Percentiles rank a stretch among this genome's conserved stretches.
Conservation (phyloP, 495 filamentous ascomycete species). For the Xylaria castorea region DNA sequence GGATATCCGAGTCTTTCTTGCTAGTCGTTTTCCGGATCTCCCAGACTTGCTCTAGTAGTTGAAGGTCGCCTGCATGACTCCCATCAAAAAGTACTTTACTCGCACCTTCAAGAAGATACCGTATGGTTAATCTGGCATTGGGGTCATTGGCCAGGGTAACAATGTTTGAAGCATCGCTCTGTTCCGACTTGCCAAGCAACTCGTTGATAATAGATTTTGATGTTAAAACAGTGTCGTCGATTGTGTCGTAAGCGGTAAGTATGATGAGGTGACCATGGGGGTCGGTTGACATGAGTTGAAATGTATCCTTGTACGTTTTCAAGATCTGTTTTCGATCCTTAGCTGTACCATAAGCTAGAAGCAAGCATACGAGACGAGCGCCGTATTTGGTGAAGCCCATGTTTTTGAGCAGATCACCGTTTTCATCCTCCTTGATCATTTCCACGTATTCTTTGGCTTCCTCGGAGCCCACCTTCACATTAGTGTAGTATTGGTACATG, state of each 20-base stretch:
- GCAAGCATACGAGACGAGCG: constrained; percentile 77
- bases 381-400: constrained; percentile 94
- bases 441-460: constrained; percentile 90
- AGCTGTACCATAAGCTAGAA: constrained; percentile 81
- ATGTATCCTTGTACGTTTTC: constrained; percentile 82
- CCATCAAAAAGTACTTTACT: constrained; percentile 72
- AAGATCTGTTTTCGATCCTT: constrained; percentile 93
- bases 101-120: constrained; percentile 82
- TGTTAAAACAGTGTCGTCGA: constrained; percentile 92
- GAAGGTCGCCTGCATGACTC: constrained; percentile 63
- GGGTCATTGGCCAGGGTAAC: constrained; percentile 67
- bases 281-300: constrained; percentile 83
- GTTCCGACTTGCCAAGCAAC: constrained; percentile 71
- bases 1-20: constrained; percentile 83
- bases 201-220: constrained; percentile 85
- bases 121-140: constrained; percentile 75
- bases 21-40: constrained; percentile 77
- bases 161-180: constrained; percentile 67
- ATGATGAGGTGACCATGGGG: constrained; percentile 79
- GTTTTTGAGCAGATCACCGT: constrained; percentile 87
- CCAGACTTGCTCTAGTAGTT: constrained; percentile 75
- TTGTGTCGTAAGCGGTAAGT: constrained; percentile 82
- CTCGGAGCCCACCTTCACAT: constrained; percentile 72
- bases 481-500: constrained; percentile 95
- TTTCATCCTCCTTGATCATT: constrained; percentile 86